Conservation (phyloP, 345 rosid species). For the Citrus trifoliata region DNA sequence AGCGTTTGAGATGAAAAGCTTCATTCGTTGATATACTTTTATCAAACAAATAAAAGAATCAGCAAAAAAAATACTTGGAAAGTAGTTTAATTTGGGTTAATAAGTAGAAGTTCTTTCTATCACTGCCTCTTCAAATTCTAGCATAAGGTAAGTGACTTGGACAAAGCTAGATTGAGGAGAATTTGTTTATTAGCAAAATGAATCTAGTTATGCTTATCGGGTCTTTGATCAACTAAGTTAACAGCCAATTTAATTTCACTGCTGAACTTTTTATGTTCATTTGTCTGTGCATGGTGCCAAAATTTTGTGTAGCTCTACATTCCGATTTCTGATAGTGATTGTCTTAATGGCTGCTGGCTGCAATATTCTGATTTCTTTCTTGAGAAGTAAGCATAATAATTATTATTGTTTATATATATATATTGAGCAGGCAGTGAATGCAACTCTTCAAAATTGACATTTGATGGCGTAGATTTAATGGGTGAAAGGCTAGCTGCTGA, state of each 20-base stretch:
- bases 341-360: background rate
- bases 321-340: background rate
- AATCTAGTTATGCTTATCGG: background rate
- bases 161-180: background rate
- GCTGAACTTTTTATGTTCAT: background rate
- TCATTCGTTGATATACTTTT: background rate
- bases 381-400: background rate
- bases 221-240: background rate
- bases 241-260: background rate
- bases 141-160: background rate
- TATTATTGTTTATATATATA: constrained; percentile 1
- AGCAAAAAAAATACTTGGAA: background rate
- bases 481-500: constrained; percentile 92
- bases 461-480: constrained; percentile 91
- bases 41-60: background rate
- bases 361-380: background rate
- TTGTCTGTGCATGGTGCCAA: background rate
- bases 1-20: background rate
- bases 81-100: background rate
- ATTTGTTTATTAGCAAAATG: background rate
- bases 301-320: background rate
- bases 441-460: constrained; percentile 71
- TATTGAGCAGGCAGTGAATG: constrained; percentile 73
- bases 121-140: background rate
- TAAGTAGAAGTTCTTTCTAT: background rate